These are phyloP conservation scores for Dipteronia dyeriana DNA, from an alignment of 345 rosid genomes.

Conservation along the genomic window DNA sequence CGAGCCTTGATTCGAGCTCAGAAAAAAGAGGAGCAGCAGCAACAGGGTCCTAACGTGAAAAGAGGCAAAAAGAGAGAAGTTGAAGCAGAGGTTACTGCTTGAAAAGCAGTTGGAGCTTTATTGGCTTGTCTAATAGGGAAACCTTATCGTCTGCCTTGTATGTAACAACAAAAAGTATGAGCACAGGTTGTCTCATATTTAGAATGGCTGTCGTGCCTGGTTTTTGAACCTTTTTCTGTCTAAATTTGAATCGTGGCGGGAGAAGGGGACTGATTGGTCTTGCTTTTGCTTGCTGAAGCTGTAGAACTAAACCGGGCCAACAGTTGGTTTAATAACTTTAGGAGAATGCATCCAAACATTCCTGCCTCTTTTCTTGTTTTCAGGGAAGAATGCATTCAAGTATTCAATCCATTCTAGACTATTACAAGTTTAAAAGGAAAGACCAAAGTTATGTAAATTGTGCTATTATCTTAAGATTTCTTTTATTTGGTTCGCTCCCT, in stretches of 20 bases:
- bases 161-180: constrained; percentile 20
- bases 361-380: not conserved
- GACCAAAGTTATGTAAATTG: not conserved
- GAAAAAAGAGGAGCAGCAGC: constrained; percentile 76
- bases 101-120: constrained; percentile 12
- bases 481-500: not conserved
- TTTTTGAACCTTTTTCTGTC: not conserved
- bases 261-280: not conserved
- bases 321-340: not conserved
- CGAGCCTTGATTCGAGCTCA: constrained; percentile 92
- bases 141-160: constrained; percentile 14
- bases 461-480: not conserved
- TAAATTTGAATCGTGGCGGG: not conserved
- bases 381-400: not conserved
- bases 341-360: not conserved
- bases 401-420: not conserved
- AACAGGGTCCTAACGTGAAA: constrained; percentile 37
- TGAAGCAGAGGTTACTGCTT: constrained; percentile 40
- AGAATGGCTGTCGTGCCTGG: constrained; percentile 7
- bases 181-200: not conserved
- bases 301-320: not conserved
- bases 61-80: constrained; percentile 58
- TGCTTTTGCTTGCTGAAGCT: not conserved
- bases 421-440: not conserved
- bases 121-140: not conserved